These are phyloP conservation scores for Stylonectria norvegica DNA, from an alignment of 2,329 filamentous ascomycete genomes.

Conservation along the genomic window DNA sequence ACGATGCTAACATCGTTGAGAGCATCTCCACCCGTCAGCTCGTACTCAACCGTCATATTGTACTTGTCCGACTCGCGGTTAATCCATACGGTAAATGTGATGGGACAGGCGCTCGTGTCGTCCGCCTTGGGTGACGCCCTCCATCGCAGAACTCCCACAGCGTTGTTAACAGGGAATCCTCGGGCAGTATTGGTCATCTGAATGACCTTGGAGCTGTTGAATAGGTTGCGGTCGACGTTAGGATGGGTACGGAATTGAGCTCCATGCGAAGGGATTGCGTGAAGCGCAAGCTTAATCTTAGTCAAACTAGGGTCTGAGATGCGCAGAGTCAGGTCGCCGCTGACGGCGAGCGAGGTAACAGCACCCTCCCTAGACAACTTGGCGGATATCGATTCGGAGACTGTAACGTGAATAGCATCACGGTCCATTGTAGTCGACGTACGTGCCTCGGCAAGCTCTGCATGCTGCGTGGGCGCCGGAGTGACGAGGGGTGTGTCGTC, in stretches of 20 bases:
- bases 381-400: conserved; percentile 87
- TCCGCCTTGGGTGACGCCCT: conserved; percentile 78
- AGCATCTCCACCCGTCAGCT: conserved; percentile 75
- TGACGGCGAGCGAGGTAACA: conserved; percentile 81
- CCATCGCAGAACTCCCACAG: conserved; percentile 91
- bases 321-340: conserved; percentile 85
- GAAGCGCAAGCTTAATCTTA: conserved; percentile 83
- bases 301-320: conserved; percentile 86
- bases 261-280: conserved; percentile 72
- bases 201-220: conserved; percentile 77
- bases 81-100: conserved; percentile 97
- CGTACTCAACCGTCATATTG: conserved; percentile 93
- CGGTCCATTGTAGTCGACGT: conserved; percentile 68
- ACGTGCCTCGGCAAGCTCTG: conserved; percentile 52
- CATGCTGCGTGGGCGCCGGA: conserved; percentile 47
- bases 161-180: conserved; percentile 91
- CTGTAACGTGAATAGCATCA: conserved; percentile 81
- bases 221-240: conserved; percentile 87
- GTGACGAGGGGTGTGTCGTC: conserved; percentile 74
- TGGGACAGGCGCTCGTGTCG: conserved; percentile 76
- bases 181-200: conserved; percentile 86
- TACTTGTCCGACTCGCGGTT: conserved; percentile 83
- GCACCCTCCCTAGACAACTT: conserved; percentile 85
- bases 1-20: conserved; percentile 82
- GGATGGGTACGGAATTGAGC: conserved; percentile 94